phyloP scores from a whole-genome alignment of 345 rosid genomes.

The Lepidium sativum region DNA sequence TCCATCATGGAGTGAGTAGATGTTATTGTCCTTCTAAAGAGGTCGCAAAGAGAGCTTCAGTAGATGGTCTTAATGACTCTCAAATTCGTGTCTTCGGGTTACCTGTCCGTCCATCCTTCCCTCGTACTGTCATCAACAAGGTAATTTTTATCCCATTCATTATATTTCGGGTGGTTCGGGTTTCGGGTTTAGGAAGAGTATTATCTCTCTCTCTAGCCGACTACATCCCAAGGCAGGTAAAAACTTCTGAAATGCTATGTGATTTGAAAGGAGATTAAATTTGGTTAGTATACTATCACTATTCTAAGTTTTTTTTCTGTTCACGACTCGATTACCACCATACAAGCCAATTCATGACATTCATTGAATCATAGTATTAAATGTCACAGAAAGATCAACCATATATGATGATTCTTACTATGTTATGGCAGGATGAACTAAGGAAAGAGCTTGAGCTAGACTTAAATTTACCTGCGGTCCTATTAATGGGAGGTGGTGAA shows the following conservation, averaged over 20 bases:
- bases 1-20: constrained; percentile 81
- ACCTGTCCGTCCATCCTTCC: constrained; percentile 90
- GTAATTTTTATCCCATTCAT: constrained; percentile 19
- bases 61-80: constrained; percentile 67
- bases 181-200: too few species aligned
- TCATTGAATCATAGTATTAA: too few species aligned
- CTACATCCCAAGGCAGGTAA: too few species aligned
- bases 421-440: constrained; percentile 44
- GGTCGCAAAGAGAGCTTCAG: constrained; percentile 74
- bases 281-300: too few species aligned
- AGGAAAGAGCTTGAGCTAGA: constrained; percentile 75
- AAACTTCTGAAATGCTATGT: too few species aligned
- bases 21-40: constrained; percentile 91
- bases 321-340: too few species aligned
- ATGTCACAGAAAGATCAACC: background rate
- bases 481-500: constrained; percentile 98
- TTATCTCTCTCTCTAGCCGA: too few species aligned
- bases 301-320: too few species aligned
- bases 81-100: constrained; percentile 74
- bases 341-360: too few species aligned
- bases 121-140: constrained; percentile 69
- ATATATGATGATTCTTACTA: background rate
- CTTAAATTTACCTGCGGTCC: constrained; percentile 67
- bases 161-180: too few species aligned
- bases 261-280: too few species aligned